Evolutionary conservation across 768 basidiomycete species (phyloP), one percentile per base, ranked within the genome.

Genomic region (Dacryopinax primogenitus): DNA sequence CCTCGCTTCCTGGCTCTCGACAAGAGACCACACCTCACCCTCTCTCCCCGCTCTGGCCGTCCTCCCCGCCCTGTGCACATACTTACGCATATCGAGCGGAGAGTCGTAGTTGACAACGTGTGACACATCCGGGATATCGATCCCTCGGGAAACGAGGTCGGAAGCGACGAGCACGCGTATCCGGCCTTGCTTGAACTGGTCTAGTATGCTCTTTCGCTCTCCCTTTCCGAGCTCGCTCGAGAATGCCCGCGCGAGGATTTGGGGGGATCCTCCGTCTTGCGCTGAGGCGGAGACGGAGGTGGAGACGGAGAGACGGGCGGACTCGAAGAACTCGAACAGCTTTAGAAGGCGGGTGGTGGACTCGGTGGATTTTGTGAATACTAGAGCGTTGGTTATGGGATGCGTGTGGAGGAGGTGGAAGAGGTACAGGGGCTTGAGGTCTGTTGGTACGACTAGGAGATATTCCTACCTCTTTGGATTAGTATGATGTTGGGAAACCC

Each of bases 321-420:
- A 78, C 76, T 92, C 86, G 69, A 96, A 93, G 69, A 87, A 87
- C 28, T 87, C 82, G 68, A 97, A 84, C 12, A 97, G 79, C 39
- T 80, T 82, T 30, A 93, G 86, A 6, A 98, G 84, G 9, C 95
- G 83, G 2, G 79, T 77, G 0, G 93, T 90, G 0, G 91, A 92
- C 72, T 98, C 94, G 3, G 94, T 87, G 0, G 89, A 92, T 76
- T 97, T 98, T n/a, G 95, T 96, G 77, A 99, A 99, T 33, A 96
- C 86, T 34, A 99, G 79, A 0, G 87, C 88, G 66, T 88, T 88
- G 9, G 74, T 78, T 23, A 92, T 79, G 7, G 77, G 71, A 58
- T 77, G 79, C 7, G 77, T 72, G 71, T 88, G 85, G 1, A 96
- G 79, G 62, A 99, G 86, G 71, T 97, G 81, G 75, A 96, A 88